These are phyloP conservation scores for Coccomyxa sp. DNA, from an alignment of 139 green algal species.

Conservation along the genomic window DNA sequence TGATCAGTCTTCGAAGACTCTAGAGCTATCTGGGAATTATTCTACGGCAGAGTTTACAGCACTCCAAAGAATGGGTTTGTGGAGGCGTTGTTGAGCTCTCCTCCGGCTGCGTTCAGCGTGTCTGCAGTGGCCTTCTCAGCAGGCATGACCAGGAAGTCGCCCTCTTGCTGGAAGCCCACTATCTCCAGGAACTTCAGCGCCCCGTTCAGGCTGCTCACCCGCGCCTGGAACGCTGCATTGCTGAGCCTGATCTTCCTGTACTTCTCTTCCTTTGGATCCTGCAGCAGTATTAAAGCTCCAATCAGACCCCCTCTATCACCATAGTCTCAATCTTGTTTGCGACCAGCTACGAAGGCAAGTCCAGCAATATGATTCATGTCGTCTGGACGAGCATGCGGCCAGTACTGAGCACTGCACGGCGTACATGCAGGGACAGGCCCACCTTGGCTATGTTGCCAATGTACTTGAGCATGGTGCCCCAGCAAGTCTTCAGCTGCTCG, in stretches of 20 bases:
- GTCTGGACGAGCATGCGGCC: background rate
- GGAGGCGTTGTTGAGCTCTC: conserved; percentile 70
- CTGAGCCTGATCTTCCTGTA: conserved; percentile 75
- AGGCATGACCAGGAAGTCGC: conserved; percentile 42
- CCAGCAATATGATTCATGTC: background rate
- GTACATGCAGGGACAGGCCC: too few species aligned
- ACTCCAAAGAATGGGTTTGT: conserved; percentile 92
- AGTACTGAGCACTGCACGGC: background rate
- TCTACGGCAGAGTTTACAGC: too few species aligned
- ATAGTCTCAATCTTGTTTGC: too few species aligned
- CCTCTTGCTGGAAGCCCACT: conserved; percentile 66
- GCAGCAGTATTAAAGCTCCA: background rate
- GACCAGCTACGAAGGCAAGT: background rate
- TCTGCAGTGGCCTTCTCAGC: conserved; percentile 7
- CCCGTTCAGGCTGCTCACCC: conserved; percentile 59
- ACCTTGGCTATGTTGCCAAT: conserved; percentile 74
- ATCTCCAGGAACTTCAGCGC: conserved; percentile 73
- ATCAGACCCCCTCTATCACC: too few species aligned
- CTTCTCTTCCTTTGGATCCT: conserved; percentile 80
- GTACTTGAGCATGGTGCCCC: conserved; percentile 72
- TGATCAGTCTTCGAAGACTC: too few species aligned
- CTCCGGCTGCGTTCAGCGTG: conserved; percentile 65
- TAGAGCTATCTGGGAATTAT: too few species aligned
- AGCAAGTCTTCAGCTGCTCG: conserved; percentile 64
- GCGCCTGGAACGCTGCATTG: conserved; percentile 82